These are phyloP conservation scores for Solanum appendiculatum DNA, from an alignment of 257 asterid species.

Conservation along the genomic window DNA sequence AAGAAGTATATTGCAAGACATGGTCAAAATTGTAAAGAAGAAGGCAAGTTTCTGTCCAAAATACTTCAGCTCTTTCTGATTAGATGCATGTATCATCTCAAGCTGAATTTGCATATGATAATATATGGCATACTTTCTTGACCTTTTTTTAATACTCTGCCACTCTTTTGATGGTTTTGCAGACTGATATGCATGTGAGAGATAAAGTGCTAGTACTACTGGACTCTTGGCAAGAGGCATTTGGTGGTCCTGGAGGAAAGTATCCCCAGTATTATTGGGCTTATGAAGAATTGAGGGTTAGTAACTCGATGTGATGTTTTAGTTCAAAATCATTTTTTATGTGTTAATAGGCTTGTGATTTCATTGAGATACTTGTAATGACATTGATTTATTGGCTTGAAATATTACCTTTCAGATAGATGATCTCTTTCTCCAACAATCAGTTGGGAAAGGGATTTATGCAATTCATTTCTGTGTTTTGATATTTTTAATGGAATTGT, in stretches of 20 bases:
- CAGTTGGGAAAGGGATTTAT: background rate
- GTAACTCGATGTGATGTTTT: background rate
- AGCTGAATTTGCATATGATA: background rate
- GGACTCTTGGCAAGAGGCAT: slow-evolving; percentile 90
- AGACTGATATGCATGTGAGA: slow-evolving; percentile 85
- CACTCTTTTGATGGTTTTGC: slow-evolving; percentile 13
- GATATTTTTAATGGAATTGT: background rate
- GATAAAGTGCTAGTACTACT: slow-evolving; percentile 60
- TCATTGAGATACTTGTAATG: background rate
- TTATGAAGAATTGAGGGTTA: slow-evolving; percentile 84
- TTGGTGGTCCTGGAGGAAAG: slow-evolving; percentile 84
- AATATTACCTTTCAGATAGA: background rate
- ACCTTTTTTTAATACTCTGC: background rate
- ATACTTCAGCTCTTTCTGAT: background rate
- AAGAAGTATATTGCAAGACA: slow-evolving; percentile 68
- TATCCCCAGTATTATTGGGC: slow-evolving; percentile 84
- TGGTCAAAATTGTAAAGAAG: slow-evolving; percentile 88
- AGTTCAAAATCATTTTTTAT: background rate
- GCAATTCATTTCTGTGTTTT: background rate
- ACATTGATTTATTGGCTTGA: background rate
- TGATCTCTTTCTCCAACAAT: background rate
- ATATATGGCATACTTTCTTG: background rate
- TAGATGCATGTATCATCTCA: background rate
- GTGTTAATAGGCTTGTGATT: background rate
- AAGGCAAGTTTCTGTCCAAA: slow-evolving; percentile 36